Conservation (phyloP, 768 basidiomycete species). For the Termitomyces eurrhizus region DNA sequence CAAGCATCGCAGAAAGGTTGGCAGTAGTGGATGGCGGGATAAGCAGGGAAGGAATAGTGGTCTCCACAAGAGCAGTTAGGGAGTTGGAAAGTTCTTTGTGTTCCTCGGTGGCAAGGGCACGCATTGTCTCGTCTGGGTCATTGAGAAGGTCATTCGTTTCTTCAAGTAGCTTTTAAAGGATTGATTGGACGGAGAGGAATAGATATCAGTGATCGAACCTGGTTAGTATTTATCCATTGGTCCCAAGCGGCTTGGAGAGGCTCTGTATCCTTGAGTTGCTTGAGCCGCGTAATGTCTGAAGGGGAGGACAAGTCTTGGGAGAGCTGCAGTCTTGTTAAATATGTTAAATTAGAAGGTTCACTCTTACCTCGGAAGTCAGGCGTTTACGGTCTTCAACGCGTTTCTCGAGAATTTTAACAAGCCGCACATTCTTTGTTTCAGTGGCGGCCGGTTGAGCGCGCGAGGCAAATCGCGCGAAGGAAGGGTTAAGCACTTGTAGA, state of each 20-base stretch:
- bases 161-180: slow-evolving; percentile 55
- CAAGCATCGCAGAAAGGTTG: slow-evolving; percentile 74
- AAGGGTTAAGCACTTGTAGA: slow-evolving; percentile 4
- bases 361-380: slow-evolving; percentile 39
- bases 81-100: slow-evolving; percentile 39
- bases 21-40: slow-evolving; percentile 67
- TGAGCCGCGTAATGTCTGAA: slow-evolving; percentile 55
- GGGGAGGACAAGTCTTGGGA: slow-evolving; percentile 49
- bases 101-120: slow-evolving; percentile 69
- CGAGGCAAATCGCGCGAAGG: slow-evolving; percentile 7
- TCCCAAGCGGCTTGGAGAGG: slow-evolving; percentile 67
- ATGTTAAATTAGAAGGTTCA: neutral
- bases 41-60: slow-evolving; percentile 66
- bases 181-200: neutral
- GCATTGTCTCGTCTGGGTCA: slow-evolving; percentile 77
- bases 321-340: slow-evolving; percentile 32
- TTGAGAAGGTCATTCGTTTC: slow-evolving; percentile 59
- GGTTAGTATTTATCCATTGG: slow-evolving; percentile 47
- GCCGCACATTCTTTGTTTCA: slow-evolving; percentile 37
- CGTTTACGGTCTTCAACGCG: slow-evolving; percentile 47
- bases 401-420: slow-evolving; percentile 51
- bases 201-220: slow-evolving; percentile 40
- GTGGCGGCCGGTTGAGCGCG: slow-evolving; percentile 12
- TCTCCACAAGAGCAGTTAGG: slow-evolving; percentile 31
- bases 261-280: slow-evolving; percentile 66